These are phyloP conservation scores for Sugiyamaella castrensis DNA, from an alignment of 1,139 yeast species.

Conservation along the genomic window DNA sequence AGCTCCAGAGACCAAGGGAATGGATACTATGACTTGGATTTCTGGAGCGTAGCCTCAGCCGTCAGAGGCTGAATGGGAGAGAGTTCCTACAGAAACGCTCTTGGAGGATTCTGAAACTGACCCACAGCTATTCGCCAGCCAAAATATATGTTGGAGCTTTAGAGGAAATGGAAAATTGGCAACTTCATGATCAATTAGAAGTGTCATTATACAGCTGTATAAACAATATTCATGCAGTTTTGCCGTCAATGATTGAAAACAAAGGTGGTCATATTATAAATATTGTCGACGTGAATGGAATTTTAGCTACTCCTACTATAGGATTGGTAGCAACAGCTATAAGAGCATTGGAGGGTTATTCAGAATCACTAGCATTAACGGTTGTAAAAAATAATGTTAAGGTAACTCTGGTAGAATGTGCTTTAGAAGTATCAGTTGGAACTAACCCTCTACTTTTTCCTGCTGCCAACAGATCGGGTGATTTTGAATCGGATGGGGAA, in stretches of 20 bases:
- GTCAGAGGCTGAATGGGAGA: too few relatives aligned
- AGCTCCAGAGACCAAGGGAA: too few relatives aligned
- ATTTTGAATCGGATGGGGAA: neutral
- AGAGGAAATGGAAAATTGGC: constrained; percentile 35
- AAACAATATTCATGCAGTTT: constrained; percentile 32
- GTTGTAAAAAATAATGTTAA: constrained; percentile 32
- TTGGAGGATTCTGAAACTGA: too few relatives aligned
- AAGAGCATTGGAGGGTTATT: constrained; percentile 38
- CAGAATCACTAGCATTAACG: constrained; percentile 36
- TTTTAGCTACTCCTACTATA: constrained; percentile 34
- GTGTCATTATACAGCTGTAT: constrained; percentile 32
- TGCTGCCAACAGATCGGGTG: too few relatives aligned
- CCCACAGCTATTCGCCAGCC: constrained; percentile 5
- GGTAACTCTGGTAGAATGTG: constrained; percentile 34
- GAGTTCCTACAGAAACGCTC: too few relatives aligned
- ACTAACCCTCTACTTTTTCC: constrained; percentile 27
- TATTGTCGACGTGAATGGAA: constrained; percentile 35
- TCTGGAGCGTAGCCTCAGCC: too few relatives aligned
- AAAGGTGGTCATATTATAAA: constrained; percentile 35
- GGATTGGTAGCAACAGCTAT: constrained; percentile 33
- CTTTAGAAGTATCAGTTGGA: constrained; percentile 32
- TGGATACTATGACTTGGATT: too few relatives aligned
- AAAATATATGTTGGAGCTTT: constrained; percentile 31
- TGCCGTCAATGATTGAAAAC: constrained; percentile 31
- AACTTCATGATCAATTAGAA: constrained; percentile 34